These are phyloP conservation scores for Aaosphaeria pasadenensis DNA, from an alignment of 2,329 filamentous ascomycete genomes.

Conservation along the genomic window DNA sequence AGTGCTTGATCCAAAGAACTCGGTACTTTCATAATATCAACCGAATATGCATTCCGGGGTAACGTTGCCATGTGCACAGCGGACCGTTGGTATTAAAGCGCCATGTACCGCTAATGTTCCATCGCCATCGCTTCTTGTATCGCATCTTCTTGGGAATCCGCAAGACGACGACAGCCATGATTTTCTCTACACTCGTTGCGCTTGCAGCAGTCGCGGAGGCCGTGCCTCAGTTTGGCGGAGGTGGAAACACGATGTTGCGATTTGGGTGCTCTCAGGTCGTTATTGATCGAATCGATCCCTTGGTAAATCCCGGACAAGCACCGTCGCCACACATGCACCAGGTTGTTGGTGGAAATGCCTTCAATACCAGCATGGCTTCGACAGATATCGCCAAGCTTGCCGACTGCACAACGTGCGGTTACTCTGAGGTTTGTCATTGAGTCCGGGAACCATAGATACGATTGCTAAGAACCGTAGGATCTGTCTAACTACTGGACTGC, in stretches of 20 bases:
- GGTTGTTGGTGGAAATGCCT: constrained; percentile 9
- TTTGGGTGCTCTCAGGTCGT: constrained; percentile 7
- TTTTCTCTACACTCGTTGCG: constrained; percentile 4
- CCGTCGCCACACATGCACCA: constrained; percentile 11
- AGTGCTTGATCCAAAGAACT: neutral
- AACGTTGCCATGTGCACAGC: neutral
- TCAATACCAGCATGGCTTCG: constrained; percentile 6
- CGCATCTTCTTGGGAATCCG: neutral
- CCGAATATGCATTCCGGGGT: neutral
- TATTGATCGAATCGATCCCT: constrained; percentile 10
- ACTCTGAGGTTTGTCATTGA: constrained; percentile 1
- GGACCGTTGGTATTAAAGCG: neutral
- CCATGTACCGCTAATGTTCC: neutral
- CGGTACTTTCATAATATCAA: constrained; percentile 1
- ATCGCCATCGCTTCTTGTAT: neutral
- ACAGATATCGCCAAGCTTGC: constrained; percentile 5
- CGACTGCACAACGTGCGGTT: constrained; percentile 7
- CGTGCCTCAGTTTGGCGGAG: constrained; percentile 4
- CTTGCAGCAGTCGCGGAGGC: constrained; percentile 6
- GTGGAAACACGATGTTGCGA: constrained; percentile 4
- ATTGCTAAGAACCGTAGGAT: constrained; percentile 1
- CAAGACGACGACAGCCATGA: constrained; percentile 1
- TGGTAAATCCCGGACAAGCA: constrained; percentile 8
- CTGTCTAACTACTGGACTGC: constrained; percentile 31
- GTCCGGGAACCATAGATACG: too few species aligned